Base-by-base conservation (phyloP, 352 stramenopile species). In the Pythium aristosporum region DNA sequence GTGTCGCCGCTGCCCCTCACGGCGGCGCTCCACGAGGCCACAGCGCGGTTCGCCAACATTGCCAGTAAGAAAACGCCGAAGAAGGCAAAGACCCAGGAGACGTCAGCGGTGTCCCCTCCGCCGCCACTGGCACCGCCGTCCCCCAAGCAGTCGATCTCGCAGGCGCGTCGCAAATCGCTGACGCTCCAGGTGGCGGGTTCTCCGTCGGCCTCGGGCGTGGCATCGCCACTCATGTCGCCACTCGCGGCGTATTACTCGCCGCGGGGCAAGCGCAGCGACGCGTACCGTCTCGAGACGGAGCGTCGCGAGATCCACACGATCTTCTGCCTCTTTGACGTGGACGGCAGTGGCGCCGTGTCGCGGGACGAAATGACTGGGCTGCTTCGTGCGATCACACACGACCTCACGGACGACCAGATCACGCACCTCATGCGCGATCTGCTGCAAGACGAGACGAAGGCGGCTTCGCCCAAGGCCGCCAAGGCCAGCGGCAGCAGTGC, bases 251-350 rank as follows among this genome's bases (percentile, higher is more conserved):
- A 30, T 13, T 13, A n/a, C 18, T 16, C 3, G 9, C 21, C 53
- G 2, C 16, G 11, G 30, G 18, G 36, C 28, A 15, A 23, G 41
- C 46, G 46, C 20, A 23, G 9, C 32, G 30, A 42, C 28, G 32
- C 28, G n/a, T 16, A 46, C 3, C 47, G 51, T 34, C 34, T 36
- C 1, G 81, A 91, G 50, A 75, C 70, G 49, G 77, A 87, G 43
- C 74, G 82, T n/a, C 79, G 82, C 11, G 82, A 91, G 56, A 91
- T 91, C 53, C 74, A 85, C 69, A 73, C 75, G 18, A 87, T 91
- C 48, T 91, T 91, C 55, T 85, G 70, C 30, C 61, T 91, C 0
- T 89, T 91, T 52, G 82, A 91, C 42, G 57, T 74, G 11, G 82
- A 91, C 63, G 77, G 75, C 25, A 89, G 79, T 20, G 82, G 82